Evolutionary conservation across 2,329 filamentous ascomycete species (phyloP).

Genomic region (Aaosphaeria pasadenensis): DNA sequence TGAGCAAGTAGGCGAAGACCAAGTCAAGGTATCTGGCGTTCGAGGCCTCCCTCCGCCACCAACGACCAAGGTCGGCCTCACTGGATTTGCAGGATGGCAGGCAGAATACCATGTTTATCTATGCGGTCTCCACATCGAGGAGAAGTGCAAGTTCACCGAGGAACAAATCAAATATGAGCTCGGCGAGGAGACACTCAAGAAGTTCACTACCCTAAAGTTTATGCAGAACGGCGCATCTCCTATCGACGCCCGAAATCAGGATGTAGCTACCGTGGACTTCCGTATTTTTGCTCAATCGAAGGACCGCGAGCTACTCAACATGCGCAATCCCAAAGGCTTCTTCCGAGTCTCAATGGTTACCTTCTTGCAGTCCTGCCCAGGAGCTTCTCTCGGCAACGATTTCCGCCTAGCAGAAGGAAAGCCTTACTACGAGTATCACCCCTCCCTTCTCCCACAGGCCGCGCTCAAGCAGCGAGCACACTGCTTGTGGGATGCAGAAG

Average conservation of each 20-base stretch:
- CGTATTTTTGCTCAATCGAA: constrained; percentile 48
- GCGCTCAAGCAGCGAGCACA: constrained; percentile 26
- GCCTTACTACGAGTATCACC: constrained; percentile 42
- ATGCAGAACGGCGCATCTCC: constrained; percentile 39
- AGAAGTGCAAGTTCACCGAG: constrained; percentile 46
- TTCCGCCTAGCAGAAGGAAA: constrained; percentile 22
- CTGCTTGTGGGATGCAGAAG: constrained; percentile 20
- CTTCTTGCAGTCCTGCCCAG: constrained; percentile 43
- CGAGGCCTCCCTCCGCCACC: constrained; percentile 42
- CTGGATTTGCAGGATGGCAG: constrained; percentile 46
- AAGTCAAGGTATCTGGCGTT: constrained; percentile 48
- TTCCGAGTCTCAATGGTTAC: constrained; percentile 39
- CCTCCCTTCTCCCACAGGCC: constrained; percentile 31
- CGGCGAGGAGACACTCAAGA: constrained; percentile 29
- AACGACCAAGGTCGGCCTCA: constrained; percentile 50
- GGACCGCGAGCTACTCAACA: constrained; percentile 39
- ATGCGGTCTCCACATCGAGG: constrained; percentile 44
- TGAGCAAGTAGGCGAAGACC: constrained; percentile 48
- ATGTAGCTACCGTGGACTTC: constrained; percentile 50
- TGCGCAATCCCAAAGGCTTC: constrained; percentile 39
- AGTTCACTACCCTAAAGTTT: constrained; percentile 43
- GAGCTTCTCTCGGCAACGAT: constrained; percentile 29
- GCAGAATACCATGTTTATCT: constrained; percentile 47
- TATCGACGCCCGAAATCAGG: constrained; percentile 43
- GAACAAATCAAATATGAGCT: constrained; percentile 34